Percentiles rank a stretch among this genome's conserved stretches.
phyloP scores from a whole-genome alignment of 2,329 filamentous ascomycete genomes.

The Fusarium tanahbumbuense region DNA sequence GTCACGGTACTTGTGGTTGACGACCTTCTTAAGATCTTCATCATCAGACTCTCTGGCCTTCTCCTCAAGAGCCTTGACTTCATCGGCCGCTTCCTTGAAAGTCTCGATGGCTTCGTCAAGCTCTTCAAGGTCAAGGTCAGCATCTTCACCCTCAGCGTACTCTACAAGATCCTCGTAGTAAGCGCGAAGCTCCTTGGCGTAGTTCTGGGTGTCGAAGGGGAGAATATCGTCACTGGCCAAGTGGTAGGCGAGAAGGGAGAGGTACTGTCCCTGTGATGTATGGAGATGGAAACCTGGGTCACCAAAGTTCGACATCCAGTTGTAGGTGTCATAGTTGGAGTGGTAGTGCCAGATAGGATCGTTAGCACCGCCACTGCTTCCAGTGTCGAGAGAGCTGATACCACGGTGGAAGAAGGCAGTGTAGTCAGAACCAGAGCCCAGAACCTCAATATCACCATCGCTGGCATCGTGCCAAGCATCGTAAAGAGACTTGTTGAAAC shows the following conservation, averaged over 20 bases:
- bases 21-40: conserved; percentile 48
- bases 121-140: conserved; percentile 52
- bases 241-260: conserved; percentile 55
- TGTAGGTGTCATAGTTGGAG: conserved; percentile 84
- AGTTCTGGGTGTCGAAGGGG: conserved; percentile 56
- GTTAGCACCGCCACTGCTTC: conserved; percentile 56
- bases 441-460: conserved; percentile 58
- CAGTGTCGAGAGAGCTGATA: conserved; percentile 65
- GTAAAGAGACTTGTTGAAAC: conserved; percentile 54
- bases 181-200: conserved; percentile 53
- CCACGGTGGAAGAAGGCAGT: conserved; percentile 72
- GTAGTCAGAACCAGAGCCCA: conserved; percentile 76
- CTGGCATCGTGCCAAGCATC: conserved; percentile 55
- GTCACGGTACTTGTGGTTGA: conserved; percentile 61
- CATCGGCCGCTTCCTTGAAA: conserved; percentile 50
- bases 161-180: conserved; percentile 54
- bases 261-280: conserved; percentile 63
- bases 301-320: conserved; percentile 85
- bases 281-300: conserved; percentile 75
- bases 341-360: conserved; percentile 81
- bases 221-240: conserved; percentile 54
- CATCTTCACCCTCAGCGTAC: conserved; percentile 48
- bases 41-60: conserved; percentile 48
- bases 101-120: conserved; percentile 54
- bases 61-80: conserved; percentile 49